These are phyloP conservation scores for Aegilops umbellulata DNA, from an alignment of 176 grass and related monocot species.

Conservation along the genomic window DNA sequence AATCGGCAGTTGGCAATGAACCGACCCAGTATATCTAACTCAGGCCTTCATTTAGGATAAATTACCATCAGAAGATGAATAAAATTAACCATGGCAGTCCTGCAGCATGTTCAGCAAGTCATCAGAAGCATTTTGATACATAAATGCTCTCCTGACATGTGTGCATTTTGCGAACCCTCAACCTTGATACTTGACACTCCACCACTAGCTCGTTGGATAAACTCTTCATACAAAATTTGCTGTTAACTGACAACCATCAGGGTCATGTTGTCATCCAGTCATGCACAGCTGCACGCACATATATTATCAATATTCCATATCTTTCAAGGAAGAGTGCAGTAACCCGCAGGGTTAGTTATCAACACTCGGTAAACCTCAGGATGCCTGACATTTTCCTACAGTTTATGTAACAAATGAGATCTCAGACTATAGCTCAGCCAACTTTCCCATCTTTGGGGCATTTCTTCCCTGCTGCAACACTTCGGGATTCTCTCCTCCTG, in stretches of 20 bases:
- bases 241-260: not conserved
- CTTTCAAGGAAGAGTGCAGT: constrained; percentile 17
- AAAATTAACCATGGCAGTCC: constrained; percentile 15
- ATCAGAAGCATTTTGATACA: constrained; percentile 2
- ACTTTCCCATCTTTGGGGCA: constrained; percentile 49
- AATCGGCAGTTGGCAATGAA: not conserved
- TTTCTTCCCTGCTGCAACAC: constrained; percentile 23
- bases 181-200: constrained; percentile 20
- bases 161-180: not conserved
- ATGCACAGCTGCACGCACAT: not conserved
- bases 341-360: constrained; percentile 14
- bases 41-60: not conserved
- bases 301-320: not conserved
- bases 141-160: not conserved
- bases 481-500: constrained; percentile 50
- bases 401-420: constrained; percentile 22
- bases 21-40: not conserved
- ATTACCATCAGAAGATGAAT: not conserved
- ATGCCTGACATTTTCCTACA: constrained; percentile 19
- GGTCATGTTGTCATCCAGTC: not conserved
- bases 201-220: not conserved
- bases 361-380: constrained; percentile 2
- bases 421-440: constrained; percentile 25
- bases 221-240: not conserved
- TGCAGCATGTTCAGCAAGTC: not conserved